These are phyloP conservation scores for Podospora tetraspora DNA, from an alignment of 495 filamentous ascomycete genomes.

Conservation along the genomic window DNA sequence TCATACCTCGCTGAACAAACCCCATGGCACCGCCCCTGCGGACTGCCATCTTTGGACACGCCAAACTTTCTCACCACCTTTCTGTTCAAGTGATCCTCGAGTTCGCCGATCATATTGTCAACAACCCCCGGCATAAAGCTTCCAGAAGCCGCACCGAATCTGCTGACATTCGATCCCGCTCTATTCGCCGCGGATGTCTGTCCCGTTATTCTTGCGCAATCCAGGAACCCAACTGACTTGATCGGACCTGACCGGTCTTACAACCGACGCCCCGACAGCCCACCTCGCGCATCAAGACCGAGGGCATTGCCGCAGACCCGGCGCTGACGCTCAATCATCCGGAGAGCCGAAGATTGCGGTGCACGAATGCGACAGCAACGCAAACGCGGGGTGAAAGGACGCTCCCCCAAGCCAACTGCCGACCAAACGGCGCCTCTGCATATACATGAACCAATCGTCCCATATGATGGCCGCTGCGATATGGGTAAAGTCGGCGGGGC, in stretches of 20 bases:
- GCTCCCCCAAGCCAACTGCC: conserved; percentile 4
- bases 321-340: background rate
- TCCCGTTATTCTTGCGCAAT: background rate
- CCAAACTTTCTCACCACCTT: too few relatives aligned
- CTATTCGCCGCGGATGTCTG: background rate
- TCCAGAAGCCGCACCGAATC: background rate
- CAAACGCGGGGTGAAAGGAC: background rate
- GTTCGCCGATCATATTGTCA: too few relatives aligned
- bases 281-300: background rate
- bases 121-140: background rate
- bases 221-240: background rate
- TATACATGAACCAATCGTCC: conserved; percentile 8
- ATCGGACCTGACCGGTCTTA: background rate
- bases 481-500: conserved; percentile 3
- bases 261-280: background rate
- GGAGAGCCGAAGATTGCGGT: background rate
- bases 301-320: background rate
- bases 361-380: background rate
- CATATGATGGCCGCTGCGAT: background rate
- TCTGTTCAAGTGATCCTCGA: too few relatives aligned
- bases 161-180: background rate
- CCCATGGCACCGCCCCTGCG: too few relatives aligned
- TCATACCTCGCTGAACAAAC: too few relatives aligned
- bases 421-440: conserved; percentile 4
- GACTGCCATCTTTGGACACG: too few relatives aligned